Evolutionary conservation across 257 asterid genomes (phyloP), one percentile per base, ranked within the genome.

Genomic region (Verbascum thapsus): DNA sequence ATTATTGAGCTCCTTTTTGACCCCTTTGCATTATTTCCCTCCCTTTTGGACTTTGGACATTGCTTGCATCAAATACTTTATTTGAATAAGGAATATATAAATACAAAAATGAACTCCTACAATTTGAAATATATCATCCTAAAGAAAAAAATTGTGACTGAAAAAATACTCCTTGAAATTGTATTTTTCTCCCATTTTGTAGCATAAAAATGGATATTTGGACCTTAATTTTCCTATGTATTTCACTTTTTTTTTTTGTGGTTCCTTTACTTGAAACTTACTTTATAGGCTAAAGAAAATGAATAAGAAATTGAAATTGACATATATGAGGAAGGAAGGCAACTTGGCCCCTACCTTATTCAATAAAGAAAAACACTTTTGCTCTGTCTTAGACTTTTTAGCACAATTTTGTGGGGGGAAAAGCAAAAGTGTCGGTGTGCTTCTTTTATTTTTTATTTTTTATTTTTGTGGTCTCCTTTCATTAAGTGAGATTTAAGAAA

Each of bases 211-310:
- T 54, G 23, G 10, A 22, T 9, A 15, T 44, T 50, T 47, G 53
- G 59, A 66, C 61, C 34, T 16, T 48, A 64, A 57, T 18, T 64
- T 47, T 56, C 48, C 51, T 53, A 35, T 49, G 55, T 22, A 6
- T 49, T 57, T 49, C 51, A 48, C 12, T 9, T 44, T 26, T 47
- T 50, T 50, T 37, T 47, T 50, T 50, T 37, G 39, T 41, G 66
- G 76, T 41, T 71, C 56, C 71, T 64, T 64, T 19, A 19, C 71
- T 40, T 71, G 37, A 53, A 48, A 12, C 55, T 48, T 41, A 40
- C 61, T 63, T 56, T 48, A 70, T 48, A n/a, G n/a, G 37, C 10
- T 45, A 1, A 44, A 20, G 40, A 39, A 15, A 38, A 20, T 11
- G 8, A 11, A 23, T 12, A 26, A 32, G 8, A 13, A 42, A 43